Conservation (phyloP, 306 rosid genomes). For the Vigna angularis region DNA sequence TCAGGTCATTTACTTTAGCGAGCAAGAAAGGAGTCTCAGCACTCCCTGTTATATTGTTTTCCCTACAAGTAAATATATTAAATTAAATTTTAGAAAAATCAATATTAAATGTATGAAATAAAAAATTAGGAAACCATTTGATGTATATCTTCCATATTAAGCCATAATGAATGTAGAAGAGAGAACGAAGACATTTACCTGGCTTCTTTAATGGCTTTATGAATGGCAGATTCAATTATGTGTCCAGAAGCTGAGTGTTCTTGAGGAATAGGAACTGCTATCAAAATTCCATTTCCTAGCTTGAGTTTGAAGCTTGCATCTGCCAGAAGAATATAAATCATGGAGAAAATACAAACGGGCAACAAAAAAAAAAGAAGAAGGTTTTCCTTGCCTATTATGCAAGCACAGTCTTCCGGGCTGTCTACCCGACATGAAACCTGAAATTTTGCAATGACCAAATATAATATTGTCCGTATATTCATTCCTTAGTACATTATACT, state of each 20-base stretch:
- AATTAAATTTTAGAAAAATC: conserved; percentile 13
- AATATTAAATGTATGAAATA: conserved; percentile 8
- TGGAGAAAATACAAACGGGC: conserved; percentile 12
- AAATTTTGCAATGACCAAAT: conserved; percentile 43
- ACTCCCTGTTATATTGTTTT: conserved; percentile 75
- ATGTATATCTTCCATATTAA: background rate
- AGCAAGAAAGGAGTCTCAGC: conserved; percentile 93
- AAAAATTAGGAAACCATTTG: conserved; percentile 11
- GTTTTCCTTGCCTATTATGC: conserved; percentile 68
- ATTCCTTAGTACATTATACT: conserved; percentile 19
- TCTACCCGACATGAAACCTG: conserved; percentile 87
- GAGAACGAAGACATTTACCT: conserved; percentile 52
- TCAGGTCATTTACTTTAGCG: conserved; percentile 73
- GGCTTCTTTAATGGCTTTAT: conserved; percentile 77
- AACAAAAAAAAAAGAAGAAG: conserved; percentile 23
- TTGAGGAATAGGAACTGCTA: conserved; percentile 88
- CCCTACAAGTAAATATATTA: conserved; percentile 54
- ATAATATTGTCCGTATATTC: conserved; percentile 32
- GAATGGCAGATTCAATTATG: conserved; percentile 78
- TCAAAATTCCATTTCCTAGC: conserved; percentile 79
- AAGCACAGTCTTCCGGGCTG: conserved; percentile 80
- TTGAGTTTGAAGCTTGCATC: conserved; percentile 74
- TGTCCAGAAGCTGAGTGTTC: conserved; percentile 83
- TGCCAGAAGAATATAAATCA: conserved; percentile 42
- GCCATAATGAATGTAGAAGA: conserved; percentile 28